Percentiles rank a stretch among this genome's conserved stretches.
phyloP scores from a whole-genome alignment of 345 rosid species.

The Microthlaspi erraticum region DNA sequence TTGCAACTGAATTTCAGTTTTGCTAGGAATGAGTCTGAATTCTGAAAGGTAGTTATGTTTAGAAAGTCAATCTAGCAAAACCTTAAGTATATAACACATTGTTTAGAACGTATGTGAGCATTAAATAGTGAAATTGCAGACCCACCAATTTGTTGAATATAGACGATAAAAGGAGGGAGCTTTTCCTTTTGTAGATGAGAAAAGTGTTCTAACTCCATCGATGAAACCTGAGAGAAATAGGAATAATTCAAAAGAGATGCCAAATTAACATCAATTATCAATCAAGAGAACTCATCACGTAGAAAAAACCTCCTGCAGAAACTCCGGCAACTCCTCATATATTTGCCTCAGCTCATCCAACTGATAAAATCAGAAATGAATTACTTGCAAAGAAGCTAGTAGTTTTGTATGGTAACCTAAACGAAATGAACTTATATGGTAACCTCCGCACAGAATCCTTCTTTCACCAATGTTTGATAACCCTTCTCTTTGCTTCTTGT shows the following conservation, averaged over 20 bases:
- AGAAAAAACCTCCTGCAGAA: slow-evolving; percentile 76
- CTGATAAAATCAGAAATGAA: slow-evolving; percentile 48
- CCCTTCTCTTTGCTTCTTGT: slow-evolving; percentile 84
- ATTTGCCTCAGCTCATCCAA: slow-evolving; percentile 95
- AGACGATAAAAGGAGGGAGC: slow-evolving; percentile 69
- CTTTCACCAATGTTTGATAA: slow-evolving; percentile 85
- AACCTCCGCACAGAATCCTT: slow-evolving; percentile 95
- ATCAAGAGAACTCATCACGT: slow-evolving; percentile 21
- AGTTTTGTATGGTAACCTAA: slow-evolving; percentile 20
- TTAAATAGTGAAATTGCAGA: slow-evolving; percentile 26
- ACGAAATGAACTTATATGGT: slow-evolving; percentile 16
- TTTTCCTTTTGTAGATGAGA: slow-evolving; percentile 61
- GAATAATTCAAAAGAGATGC: slow-evolving; percentile 29
- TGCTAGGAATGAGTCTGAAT: slow-evolving; percentile 1
- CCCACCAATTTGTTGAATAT: slow-evolving; percentile 90
- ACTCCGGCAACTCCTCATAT: slow-evolving; percentile 90
- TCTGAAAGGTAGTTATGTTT: not conserved
- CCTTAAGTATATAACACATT: not conserved
- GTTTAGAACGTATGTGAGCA: slow-evolving; percentile 11
- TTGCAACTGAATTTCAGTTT: slow-evolving; percentile 22
- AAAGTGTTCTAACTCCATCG: slow-evolving; percentile 69
- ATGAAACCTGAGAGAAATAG: slow-evolving; percentile 63
- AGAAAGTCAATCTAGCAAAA: slow-evolving; percentile 11
- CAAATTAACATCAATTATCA: slow-evolving; percentile 24
- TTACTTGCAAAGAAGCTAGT: slow-evolving; percentile 6